phyloP scores from a whole-genome alignment of 2,329 filamentous ascomycete genomes.

The Ophiostoma ulmi region DNA sequence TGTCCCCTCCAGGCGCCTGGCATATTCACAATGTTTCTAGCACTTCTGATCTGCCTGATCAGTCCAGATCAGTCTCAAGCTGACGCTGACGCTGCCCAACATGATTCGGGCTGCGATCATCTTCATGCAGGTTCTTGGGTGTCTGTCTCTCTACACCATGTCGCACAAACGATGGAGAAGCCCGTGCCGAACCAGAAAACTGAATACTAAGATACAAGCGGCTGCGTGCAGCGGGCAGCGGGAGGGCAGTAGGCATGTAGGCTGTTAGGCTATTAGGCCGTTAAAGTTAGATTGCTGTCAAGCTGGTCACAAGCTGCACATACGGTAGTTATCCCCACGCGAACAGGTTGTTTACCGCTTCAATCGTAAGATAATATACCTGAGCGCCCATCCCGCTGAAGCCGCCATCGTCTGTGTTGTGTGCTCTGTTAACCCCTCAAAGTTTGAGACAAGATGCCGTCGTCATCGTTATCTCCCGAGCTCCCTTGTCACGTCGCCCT shows the following conservation, averaged over 20 bases:
- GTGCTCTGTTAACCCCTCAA: neutral
- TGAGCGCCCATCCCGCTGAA: constrained; percentile 1
- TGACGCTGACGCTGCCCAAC: constrained; percentile 5
- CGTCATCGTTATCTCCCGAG: neutral
- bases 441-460: neutral
- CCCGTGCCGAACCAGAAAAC: neutral
- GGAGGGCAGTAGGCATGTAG: neutral
- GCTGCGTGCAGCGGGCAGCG: neutral
- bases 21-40: neutral
- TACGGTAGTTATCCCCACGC: neutral
- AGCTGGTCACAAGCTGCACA: neutral
- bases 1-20: neutral
- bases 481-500: neutral
- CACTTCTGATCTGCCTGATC: neutral
- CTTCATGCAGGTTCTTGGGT: neutral
- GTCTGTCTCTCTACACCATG: neutral
- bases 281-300: neutral
- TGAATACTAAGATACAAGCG: neutral
- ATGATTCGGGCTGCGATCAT: neutral
- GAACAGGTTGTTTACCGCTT: neutral
- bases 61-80: too few relatives aligned
- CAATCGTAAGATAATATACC: neutral
- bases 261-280: neutral
- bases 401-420: neutral
- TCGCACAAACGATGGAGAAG: constrained; percentile 6